Evolutionary conservation across 306 rosid genomes (phyloP), one percentile per base, ranked within the genome.

Genomic region (Dalbergia cultrata): DNA sequence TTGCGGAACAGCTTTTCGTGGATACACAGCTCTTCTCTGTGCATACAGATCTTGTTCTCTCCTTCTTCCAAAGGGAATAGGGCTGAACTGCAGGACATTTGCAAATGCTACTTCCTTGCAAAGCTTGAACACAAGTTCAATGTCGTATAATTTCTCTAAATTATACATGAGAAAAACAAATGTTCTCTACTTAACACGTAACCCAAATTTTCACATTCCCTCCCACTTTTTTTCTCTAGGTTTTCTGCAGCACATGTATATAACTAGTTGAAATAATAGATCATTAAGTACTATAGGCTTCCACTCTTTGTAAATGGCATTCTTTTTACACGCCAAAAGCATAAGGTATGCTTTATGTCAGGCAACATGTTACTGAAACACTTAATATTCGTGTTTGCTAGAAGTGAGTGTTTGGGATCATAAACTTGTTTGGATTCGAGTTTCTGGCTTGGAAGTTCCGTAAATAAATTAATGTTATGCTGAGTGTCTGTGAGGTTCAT

Each of bases 1-100:
- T 56, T 80, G 84, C 39, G 19, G 47, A 75, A 85, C 93, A 96
- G 99, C 94, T 57, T 81, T 96, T 93, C 60, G 90, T 93, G 82
- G 98, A 96, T 83, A 96, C 99, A 9, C 99, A 96, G 75, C 88
- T 93, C 64, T 96, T 96, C 75, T 93, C 98, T 47, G 98, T 92
- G 76, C 98, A 90, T 77, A 96, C 99, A 22, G 98, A 96, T 83
- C 90, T 93, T 68, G 97, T 92, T 84, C 99, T 96, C 49, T 96
- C 97, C 10, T 92, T 90, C 90, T 89, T 96, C 92, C 98, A 96
- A 86, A 93, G 88, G 92, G 94, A 95, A 83, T 95, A 90, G 85
- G 62, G 64, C 70, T 18, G 72, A 66, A 31, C 16, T 72, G 57
- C 63, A 37, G 60, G 71, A 56, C 63, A 49, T 76, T 43, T 77